Evolutionary conservation across 2,329 filamentous ascomycete genomes (phyloP), one percentile per base, ranked within the genome.

Genomic region (Akanthomyces dipterigenus): DNA sequence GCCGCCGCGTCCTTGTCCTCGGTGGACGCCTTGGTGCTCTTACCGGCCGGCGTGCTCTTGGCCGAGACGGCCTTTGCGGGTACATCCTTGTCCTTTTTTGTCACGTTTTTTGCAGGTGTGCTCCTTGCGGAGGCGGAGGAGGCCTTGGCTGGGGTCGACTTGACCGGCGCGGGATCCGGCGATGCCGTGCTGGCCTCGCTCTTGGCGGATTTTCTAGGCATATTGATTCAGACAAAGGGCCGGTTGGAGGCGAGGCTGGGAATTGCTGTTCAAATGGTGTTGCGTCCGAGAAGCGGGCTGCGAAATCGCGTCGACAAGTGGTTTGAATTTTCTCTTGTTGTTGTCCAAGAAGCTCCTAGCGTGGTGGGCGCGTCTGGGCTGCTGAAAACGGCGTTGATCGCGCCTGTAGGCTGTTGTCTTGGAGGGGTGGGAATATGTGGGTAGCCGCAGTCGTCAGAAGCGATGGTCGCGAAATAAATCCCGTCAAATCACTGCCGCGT

Each of bases 181-280:
- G 60, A 62, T 11, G 60, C 31, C 43, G 51, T 57, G 60, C 53
- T 40, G 20, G 55, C 48, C 20, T 62, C 60, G 54, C 60, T 57
- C 40, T 62, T 62, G 54, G 20, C 20, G 20, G 60, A 49, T 57
- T 55, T 54, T 55, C 51, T 55, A 31, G 59, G 40, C 59, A 61
- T 61, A 18, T 55, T 55, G 49, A 3, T 16, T 51, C 12, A 5
- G n/a, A 24, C 6, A 2, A 24, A 24, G n/a, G 12, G 5, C 36
- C 18, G 14, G 28, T 28, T 50, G 22, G 34, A 34, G 24, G 8
- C 31, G 18, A 5, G 36, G 20, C 14, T n/a, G 6, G 22, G 16
- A 12, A 28, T 11, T 3, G n/a, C 5, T 18, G 3, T 31, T 18
- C 14, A 6, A 9, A 20, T 55, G 20, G 24, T 24, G 38, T 31